A percentile compares a stretch with the other conserved stretches of the same genome.
phyloP scores from a whole-genome alignment of 192 early-diverging fungal species.

The Coemansia sp. region DNA sequence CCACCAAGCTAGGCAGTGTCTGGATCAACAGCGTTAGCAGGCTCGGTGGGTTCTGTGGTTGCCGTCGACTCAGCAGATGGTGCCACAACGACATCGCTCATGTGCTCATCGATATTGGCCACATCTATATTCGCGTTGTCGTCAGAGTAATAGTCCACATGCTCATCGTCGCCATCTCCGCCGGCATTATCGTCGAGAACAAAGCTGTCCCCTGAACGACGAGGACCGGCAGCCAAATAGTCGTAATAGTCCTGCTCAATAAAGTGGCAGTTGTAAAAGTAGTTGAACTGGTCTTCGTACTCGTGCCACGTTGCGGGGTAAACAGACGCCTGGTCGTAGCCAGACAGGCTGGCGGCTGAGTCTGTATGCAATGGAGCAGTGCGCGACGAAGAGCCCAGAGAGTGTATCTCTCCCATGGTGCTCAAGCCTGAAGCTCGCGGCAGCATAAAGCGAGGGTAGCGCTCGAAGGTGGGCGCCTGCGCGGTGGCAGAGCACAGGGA shows the following conservation, averaged over 20 bases:
- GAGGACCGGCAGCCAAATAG: conserved; percentile 17
- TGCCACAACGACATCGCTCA: conserved; percentile 2
- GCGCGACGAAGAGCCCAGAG: conserved; percentile 14
- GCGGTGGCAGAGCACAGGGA: neutral
- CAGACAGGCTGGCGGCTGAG: conserved; percentile 7
- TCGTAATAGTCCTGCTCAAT: conserved; percentile 49
- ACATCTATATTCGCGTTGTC: conserved; percentile 1
- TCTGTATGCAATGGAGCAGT: conserved; percentile 4
- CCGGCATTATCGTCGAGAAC: neutral
- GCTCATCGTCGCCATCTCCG: neutral
- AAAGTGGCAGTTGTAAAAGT: conserved; percentile 50
- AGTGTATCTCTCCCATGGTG: conserved; percentile 50
- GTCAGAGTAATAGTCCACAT: conserved; percentile 3
- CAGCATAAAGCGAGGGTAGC: conserved; percentile 38
- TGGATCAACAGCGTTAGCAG: neutral
- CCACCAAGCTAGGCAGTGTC: neutral
- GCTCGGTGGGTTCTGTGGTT: neutral
- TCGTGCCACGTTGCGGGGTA: conserved; percentile 47
- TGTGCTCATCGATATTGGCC: conserved; percentile 3
- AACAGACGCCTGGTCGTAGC: conserved; percentile 12
- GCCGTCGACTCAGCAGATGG: neutral
- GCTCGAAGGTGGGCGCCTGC: conserved; percentile 1
- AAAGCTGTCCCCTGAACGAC: conserved; percentile 1
- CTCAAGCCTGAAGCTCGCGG: conserved; percentile 42
- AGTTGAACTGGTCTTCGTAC: conserved; percentile 50